Conservation (phyloP, 352 stramenopile species). For the Thraustotheca clavata region DNA sequence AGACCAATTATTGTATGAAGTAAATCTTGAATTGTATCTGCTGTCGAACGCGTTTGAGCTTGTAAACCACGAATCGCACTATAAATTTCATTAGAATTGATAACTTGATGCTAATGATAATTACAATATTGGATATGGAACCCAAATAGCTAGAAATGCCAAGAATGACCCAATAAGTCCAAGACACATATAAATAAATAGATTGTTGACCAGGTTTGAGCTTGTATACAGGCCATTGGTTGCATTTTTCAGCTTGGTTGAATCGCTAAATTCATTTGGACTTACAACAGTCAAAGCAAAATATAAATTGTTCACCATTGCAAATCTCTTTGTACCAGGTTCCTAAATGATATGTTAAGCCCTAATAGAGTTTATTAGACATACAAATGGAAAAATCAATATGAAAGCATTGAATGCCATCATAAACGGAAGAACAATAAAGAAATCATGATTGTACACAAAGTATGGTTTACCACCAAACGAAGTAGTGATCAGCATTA, state of each 20-base stretch:
- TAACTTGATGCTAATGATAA: background rate
- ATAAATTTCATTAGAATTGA: background rate
- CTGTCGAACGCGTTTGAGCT: conserved; percentile 33
- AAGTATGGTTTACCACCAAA: conserved; percentile 59
- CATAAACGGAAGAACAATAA: conserved; percentile 56
- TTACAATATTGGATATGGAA: conserved; percentile 72
- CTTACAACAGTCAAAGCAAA: conserved; percentile 69
- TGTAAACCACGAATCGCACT: conserved; percentile 50
- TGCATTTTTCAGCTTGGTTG: conserved; percentile 28
- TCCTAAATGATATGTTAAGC: conserved; percentile 27
- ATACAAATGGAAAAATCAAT: conserved; percentile 42
- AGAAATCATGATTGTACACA: conserved; percentile 70
- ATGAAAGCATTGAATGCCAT: conserved; percentile 60
- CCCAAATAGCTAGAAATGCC: conserved; percentile 61
- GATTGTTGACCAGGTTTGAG: conserved; percentile 54
- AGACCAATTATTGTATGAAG: conserved; percentile 74
- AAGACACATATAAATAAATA: conserved; percentile 64
- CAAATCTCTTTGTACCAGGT: conserved; percentile 81
- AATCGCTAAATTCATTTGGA: conserved; percentile 37
- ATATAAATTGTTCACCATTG: conserved; percentile 74
- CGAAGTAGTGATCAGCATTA: conserved; percentile 39
- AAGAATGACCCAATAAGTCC: conserved; percentile 55
- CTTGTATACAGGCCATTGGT: background rate
- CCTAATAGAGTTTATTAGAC: too few species aligned
- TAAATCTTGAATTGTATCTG: conserved; percentile 50